These are phyloP conservation scores for Lithospermum erythrorhizon DNA, from an alignment of 257 asterid species.

Conservation along the genomic window DNA sequence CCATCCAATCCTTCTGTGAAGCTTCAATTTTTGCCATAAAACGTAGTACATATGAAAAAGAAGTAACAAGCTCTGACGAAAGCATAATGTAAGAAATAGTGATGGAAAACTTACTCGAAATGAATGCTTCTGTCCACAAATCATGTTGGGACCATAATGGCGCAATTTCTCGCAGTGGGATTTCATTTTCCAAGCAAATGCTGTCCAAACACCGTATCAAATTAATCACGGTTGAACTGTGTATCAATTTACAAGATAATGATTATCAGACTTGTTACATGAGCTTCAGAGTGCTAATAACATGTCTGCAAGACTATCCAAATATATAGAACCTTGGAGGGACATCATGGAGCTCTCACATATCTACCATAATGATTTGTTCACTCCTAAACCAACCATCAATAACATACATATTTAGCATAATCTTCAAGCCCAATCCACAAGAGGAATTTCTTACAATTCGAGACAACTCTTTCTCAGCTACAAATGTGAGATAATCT, in stretches of 20 bases:
- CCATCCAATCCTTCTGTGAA: background rate
- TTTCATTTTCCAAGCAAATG: conserved; percentile 47
- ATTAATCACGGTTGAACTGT: background rate
- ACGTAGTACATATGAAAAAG: background rate
- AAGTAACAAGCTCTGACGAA: background rate
- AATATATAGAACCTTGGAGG: background rate
- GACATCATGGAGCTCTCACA: background rate
- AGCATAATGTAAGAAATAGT: background rate
- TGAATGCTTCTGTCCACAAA: conserved; percentile 75
- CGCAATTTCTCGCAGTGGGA: conserved; percentile 70
- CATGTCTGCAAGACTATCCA: background rate
- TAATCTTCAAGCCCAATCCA: background rate
- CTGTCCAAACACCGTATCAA: conserved; percentile 31
- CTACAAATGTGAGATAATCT: background rate
- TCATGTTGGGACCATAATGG: conserved; percentile 78
- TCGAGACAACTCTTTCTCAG: background rate
- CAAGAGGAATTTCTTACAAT: background rate
- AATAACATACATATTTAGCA: background rate
- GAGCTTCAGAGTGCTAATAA: background rate
- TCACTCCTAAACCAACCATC: background rate
- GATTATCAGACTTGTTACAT: background rate
- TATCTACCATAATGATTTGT: too few species aligned
- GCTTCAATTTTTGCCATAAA: background rate
- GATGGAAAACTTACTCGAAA: conserved; percentile 48
- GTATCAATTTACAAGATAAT: background rate